Evolutionary conservation across 176 grass and related monocot species (phyloP), one percentile per base, ranked within the genome.

Genomic region (Bothriochloa decipiens): DNA sequence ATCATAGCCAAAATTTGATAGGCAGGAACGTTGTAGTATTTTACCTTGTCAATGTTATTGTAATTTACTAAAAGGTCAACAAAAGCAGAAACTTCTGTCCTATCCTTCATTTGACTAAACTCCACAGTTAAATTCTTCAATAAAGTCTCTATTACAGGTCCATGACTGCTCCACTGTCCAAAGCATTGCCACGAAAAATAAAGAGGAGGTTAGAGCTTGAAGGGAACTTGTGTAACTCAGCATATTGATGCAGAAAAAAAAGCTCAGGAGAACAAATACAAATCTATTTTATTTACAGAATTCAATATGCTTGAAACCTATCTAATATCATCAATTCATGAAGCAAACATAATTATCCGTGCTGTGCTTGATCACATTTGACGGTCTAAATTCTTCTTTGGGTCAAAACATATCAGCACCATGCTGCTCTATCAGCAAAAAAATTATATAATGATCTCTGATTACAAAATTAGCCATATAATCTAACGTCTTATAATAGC

Each of bases 31-130:
- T 62, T 87, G 17, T 79, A 77, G 68, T 58, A 85, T 7, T 81
- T 88, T 91, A 95, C 96, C 96, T 98, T 98, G 78, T 98, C 96
- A 83, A 98, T 95, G 39, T 98, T 98, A 71, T 95, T 98, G 85
- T 98, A 98, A 72, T 98, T 98, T 88, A 98, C 71, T 86, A 98
- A 82, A 81, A 98, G 86, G 81, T 98, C 87, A 92, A 88, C 91
- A 92, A 43, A 79, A 64, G 74, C 67, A 80, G 87, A 98, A 85
- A 90, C 81, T 85, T 98, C 89, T 77, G 79, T 78, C 46, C 67
- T 81, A 76, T 89, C 90, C 75, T 79, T 80, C 77, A 61, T 87
- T 77, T 87, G 87, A 82, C 71, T 76, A 84, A 90, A 87, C 69
- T 93, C 87, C 8, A 92, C 62, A 3, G 80, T 74, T 66, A 98